Percentiles rank a stretch among this genome's conserved stretches.
Evolutionary conservation across 2,329 filamentous ascomycete genomes (phyloP).

Genomic region (Aquanectria penicillioides): DNA sequence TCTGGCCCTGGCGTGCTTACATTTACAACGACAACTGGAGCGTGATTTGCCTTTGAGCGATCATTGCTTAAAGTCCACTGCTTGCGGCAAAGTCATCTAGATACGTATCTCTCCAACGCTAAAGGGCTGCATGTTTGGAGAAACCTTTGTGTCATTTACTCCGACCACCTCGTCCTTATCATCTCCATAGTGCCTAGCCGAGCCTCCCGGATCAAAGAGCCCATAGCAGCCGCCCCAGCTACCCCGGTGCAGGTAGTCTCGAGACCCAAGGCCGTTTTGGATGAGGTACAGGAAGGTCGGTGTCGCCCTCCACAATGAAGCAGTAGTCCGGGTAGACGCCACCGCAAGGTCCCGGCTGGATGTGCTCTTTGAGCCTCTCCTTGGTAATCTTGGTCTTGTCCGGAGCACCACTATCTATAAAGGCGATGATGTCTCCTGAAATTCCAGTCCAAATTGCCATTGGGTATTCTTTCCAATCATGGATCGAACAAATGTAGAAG

Average conservation of each 20-base stretch:
- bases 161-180: constrained; percentile 40
- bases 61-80: constrained; percentile 47
- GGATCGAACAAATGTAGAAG: constrained; percentile 63
- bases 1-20: constrained; percentile 48
- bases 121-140: constrained; percentile 49
- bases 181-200: constrained; percentile 41
- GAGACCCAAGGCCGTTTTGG: constrained; percentile 45
- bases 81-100: constrained; percentile 56
- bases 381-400: constrained; percentile 30
- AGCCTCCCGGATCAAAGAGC: constrained; percentile 36
- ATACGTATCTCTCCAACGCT: constrained; percentile 53
- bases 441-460: constrained; percentile 66
- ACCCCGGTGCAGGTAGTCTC: constrained; percentile 56
- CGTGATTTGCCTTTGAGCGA: constrained; percentile 53
- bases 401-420: no score
- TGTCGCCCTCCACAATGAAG: constrained; percentile 62
- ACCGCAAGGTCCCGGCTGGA: constrained; percentile 58
- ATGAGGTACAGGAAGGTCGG: constrained; percentile 56
- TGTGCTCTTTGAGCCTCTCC: constrained; percentile 61
- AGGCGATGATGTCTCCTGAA: constrained; percentile 51
- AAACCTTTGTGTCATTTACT: constrained; percentile 38
- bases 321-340: constrained; percentile 54
- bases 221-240: constrained; percentile 60
- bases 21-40: constrained; percentile 55
- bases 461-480: constrained; percentile 64